phyloP scores from a whole-genome alignment of 495 filamentous ascomycete genomes.

The Hyphodiscus hymeniophilus region DNA sequence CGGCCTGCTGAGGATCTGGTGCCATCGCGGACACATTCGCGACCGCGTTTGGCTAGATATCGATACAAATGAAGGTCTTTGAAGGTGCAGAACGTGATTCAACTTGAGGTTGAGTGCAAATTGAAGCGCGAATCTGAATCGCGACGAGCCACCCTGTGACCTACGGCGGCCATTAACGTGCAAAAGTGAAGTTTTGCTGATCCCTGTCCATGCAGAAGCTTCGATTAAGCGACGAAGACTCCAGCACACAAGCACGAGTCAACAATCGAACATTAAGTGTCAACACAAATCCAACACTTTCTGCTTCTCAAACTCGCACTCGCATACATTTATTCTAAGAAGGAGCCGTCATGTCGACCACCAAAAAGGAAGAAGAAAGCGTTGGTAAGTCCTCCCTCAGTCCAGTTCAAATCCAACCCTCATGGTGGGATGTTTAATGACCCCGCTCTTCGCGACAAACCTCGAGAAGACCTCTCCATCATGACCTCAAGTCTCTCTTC shows the following conservation, averaged over 20 bases:
- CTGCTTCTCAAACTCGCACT: neutral
- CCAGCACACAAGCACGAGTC: no score
- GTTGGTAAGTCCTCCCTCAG: conserved; percentile 29
- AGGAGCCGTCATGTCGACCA: conserved; percentile 20
- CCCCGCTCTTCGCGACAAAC: conserved; percentile 19
- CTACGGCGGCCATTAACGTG: no score
- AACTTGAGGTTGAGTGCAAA: no score
- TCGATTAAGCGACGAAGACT: neutral
- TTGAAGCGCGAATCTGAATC: conserved; percentile 1
- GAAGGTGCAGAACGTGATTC: no score
- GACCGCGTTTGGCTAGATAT: conserved; percentile 5
- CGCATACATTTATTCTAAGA: neutral
- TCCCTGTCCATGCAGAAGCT: neutral
- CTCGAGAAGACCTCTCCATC: conserved; percentile 2
- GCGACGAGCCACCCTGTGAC: neutral
- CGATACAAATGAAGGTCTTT: neutral
- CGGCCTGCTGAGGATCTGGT: conserved; percentile 19
- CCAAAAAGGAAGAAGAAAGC: conserved; percentile 29
- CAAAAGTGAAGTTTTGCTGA: no score
- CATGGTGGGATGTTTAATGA: conserved; percentile 16
- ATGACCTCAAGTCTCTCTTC: neutral
- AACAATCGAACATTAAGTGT: no score
- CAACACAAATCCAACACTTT: neutral
- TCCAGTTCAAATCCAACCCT: neutral
- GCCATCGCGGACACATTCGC: conserved; percentile 24